phyloP scores from a whole-genome alignment of 2,329 filamentous ascomycete species.

The Tothia fuscella region DNA sequence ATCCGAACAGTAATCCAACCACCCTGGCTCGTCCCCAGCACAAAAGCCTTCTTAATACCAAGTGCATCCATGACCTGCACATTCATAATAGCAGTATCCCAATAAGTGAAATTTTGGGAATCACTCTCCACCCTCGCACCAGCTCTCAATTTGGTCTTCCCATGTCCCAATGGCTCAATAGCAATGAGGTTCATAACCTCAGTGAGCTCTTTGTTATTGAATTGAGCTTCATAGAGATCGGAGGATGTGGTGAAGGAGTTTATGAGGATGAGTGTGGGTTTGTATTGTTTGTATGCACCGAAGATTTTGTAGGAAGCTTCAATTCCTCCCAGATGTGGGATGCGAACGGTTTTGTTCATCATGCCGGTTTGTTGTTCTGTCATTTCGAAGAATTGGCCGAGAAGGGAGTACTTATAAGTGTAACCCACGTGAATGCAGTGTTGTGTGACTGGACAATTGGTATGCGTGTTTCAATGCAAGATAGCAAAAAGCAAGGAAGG shows the following conservation, averaged over 20 bases:
- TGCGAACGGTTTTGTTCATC: conserved; percentile 23
- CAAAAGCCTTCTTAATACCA: conserved; percentile 33
- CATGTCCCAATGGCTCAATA: conserved; percentile 43
- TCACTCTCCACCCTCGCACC: conserved; percentile 7
- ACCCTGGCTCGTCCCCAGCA: conserved; percentile 41
- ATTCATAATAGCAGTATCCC: conserved; percentile 40
- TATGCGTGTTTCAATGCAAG: no score
- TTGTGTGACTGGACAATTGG: no score
- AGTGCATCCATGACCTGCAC: conserved; percentile 29
- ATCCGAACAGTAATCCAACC: conserved; percentile 41
- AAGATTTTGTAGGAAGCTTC: conserved; percentile 34
- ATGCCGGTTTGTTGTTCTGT: no score
- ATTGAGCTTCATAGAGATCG: conserved; percentile 32
- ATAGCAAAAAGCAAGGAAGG: no score
- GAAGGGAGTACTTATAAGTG: no score
- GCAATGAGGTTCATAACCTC: conserved; percentile 37
- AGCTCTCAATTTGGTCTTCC: conserved; percentile 31
- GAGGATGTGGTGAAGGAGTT: conserved; percentile 41
- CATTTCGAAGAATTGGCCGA: no score
- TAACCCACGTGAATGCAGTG: no score
- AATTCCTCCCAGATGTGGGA: conserved; percentile 40
- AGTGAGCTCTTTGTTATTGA: conserved; percentile 23
- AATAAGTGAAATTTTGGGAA: conserved; percentile 44
- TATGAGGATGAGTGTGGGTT: conserved; percentile 40
- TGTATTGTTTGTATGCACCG: conserved; percentile 23